phyloP scores from a whole-genome alignment of 331 rosid genomes.

The Ulmus americana region DNA sequence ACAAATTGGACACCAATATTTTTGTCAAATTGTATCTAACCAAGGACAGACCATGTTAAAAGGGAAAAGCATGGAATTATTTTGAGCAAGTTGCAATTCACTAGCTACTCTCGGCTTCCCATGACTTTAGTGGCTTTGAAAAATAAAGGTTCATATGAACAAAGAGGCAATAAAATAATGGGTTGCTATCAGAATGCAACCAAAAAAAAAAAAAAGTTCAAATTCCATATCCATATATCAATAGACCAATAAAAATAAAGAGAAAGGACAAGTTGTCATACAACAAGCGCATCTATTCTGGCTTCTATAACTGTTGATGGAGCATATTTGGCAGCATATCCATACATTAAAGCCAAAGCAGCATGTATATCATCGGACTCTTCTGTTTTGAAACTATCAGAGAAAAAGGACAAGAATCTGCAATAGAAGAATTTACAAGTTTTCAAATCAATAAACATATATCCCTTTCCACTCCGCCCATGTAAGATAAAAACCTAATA shows the following conservation, averaged over 20 bases:
- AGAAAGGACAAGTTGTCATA: slow-evolving; percentile 48
- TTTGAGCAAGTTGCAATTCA: slow-evolving; percentile 1
- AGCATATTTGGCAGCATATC: slow-evolving; percentile 98
- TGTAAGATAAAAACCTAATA: neutral
- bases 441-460: slow-evolving; percentile 9
- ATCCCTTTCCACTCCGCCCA: neutral
- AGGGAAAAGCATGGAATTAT: neutral
- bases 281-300: slow-evolving; percentile 94
- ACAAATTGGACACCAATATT: neutral
- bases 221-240: neutral
- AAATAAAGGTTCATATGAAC: slow-evolving; percentile 5
- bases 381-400: slow-evolving; percentile 72
- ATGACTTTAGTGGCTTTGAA: neutral
- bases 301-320: slow-evolving; percentile 96
- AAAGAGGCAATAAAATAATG: neutral
- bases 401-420: slow-evolving; percentile 82
- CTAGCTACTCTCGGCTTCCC: neutral
- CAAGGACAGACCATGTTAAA: neutral
- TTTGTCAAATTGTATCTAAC: neutral
- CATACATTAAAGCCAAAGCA: slow-evolving; percentile 96
- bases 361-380: slow-evolving; percentile 94
- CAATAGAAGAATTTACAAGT: slow-evolving; percentile 29
- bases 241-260: slow-evolving; percentile 1
- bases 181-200: no score
- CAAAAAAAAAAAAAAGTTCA: neutral